These are phyloP conservation scores for Rhodomyrtus tomentosa DNA, from an alignment of 345 rosid species.

Conservation along the genomic window DNA sequence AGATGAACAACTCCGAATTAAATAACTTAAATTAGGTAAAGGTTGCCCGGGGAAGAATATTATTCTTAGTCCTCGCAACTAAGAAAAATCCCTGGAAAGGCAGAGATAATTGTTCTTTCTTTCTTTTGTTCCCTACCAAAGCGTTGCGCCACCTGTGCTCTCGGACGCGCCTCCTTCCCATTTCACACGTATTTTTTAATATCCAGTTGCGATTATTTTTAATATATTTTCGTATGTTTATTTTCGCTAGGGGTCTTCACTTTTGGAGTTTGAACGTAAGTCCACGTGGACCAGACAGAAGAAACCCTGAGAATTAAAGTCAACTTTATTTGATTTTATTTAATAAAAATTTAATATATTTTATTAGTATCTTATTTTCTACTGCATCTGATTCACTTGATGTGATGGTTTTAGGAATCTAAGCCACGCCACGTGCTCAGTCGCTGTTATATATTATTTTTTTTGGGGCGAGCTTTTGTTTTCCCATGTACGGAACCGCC, in stretches of 20 bases:
- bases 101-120: neutral
- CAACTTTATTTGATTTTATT: neutral
- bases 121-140: neutral
- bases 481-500: neutral
- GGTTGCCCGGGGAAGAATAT: no score
- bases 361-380: neutral
- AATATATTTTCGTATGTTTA: neutral
- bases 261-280: neutral
- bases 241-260: neutral
- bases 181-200: neutral
- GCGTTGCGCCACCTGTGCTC: neutral
- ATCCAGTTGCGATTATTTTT: neutral
- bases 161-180: neutral
- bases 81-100: neutral
- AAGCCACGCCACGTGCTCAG: neutral
- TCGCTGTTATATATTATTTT: neutral
- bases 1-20: no score
- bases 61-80: neutral
- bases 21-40: neutral
- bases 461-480: neutral
- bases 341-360: accelerated
- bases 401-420: neutral
- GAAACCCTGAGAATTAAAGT: neutral
- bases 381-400: neutral
- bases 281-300: neutral